Percentiles rank a stretch among this genome's conserved stretches.
phyloP scores from a whole-genome alignment of 83 land plant genomes.

The Thuja plicata region DNA sequence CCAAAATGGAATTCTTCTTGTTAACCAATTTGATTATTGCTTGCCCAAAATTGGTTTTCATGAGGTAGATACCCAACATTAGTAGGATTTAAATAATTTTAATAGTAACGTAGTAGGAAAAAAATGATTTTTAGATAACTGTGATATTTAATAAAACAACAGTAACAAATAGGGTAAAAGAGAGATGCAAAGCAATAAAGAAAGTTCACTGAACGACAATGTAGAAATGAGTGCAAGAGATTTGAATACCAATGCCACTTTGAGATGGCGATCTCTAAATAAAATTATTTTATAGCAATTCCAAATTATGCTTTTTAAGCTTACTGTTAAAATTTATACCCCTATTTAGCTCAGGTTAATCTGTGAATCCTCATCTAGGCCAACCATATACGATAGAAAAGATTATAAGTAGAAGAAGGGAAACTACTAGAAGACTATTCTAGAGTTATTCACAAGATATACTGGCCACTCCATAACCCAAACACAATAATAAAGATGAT shows the following conservation, averaged over 20 bases:
- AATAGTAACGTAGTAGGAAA: background rate
- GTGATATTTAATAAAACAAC: background rate
- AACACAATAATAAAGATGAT: background rate
- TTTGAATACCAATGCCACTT: background rate
- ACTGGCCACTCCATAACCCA: background rate
- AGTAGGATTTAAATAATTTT: background rate
- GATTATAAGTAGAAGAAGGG: no score
- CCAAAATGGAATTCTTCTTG: background rate
- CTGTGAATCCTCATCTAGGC: background rate
- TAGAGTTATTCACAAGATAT: background rate
- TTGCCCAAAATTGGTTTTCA: background rate
- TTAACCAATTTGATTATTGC: background rate
- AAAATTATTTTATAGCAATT: background rate
- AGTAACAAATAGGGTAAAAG: background rate
- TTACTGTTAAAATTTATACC: background rate
- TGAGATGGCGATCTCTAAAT: background rate
- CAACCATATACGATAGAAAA: background rate
- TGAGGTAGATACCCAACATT: background rate
- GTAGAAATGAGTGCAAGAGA: background rate
- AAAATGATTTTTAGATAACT: no score
- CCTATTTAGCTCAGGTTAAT: no score
- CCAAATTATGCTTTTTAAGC: background rate
- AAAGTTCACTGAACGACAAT: no score
- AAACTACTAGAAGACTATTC: background rate
- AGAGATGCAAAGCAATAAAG: background rate